Evolutionary conservation across 345 rosid genomes (phyloP).

Genomic region (Eucalyptus globulus): DNA sequence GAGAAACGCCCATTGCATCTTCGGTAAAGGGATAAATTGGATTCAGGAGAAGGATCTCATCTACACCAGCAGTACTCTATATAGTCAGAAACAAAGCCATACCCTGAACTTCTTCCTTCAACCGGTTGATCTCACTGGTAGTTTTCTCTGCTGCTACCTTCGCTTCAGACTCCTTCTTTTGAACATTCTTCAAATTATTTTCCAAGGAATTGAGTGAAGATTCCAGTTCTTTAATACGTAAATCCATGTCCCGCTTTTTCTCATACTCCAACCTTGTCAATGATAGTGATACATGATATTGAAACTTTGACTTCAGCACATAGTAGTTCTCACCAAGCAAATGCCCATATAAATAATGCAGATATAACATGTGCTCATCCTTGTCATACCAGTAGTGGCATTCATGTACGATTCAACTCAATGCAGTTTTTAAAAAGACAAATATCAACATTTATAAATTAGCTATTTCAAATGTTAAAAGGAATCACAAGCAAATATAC

Average conservation of each 20-base stretch:
- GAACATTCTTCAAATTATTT: constrained; percentile 47
- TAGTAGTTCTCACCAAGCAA: background rate
- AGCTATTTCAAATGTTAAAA: background rate
- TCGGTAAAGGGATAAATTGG: background rate
- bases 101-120: constrained; percentile 80
- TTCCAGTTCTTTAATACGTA: constrained; percentile 74
- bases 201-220: constrained; percentile 52
- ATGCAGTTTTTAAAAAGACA: background rate
- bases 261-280: constrained; percentile 75
- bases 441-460: background rate
- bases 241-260: constrained; percentile 83
- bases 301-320: background rate
- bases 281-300: background rate
- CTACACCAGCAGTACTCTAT: background rate
- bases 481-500: background rate
- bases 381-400: background rate
- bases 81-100: constrained; percentile 1
- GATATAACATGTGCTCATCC: background rate
- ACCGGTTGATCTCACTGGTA: constrained; percentile 45
- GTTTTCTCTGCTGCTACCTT: constrained; percentile 51
- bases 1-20: background rate
- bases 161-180: constrained; percentile 50
- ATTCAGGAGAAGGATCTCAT: background rate
- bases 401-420: background rate
- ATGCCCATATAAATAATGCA: background rate